Evolutionary conservation across 805 yeast species (phyloP).

Genomic region (Metschnikowia shivogae): DNA sequence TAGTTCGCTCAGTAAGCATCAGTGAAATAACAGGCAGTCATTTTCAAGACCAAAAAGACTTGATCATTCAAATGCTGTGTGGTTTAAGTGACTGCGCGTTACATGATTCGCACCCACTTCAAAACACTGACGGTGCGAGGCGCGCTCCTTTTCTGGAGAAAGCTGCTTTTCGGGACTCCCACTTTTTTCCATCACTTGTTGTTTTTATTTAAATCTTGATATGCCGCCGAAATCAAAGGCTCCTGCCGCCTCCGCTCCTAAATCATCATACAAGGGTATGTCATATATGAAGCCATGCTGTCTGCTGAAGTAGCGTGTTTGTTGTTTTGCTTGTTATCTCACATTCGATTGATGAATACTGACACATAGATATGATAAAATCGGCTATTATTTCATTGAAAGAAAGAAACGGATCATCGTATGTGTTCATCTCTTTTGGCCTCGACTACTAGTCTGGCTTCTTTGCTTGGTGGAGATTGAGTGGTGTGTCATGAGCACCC

Average conservation of each 20-base stretch:
- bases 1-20: no score
- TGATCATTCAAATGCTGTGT: no score
- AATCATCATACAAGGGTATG: slow-evolving; percentile 17
- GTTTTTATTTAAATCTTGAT: neutral
- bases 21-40: neutral
- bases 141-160: slow-evolving; percentile 2
- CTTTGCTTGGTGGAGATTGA: no score
- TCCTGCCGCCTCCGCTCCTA: slow-evolving; percentile 7
- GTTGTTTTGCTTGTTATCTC: slow-evolving; percentile 1
- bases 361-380: slow-evolving; percentile 51
- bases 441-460: neutral
- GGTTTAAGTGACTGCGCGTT: neutral
- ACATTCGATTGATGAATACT: slow-evolving; percentile 7
- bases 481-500: no score
- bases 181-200: slow-evolving; percentile 1
- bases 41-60: neutral
- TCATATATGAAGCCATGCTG: neutral
- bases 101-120: slow-evolving; percentile 4
- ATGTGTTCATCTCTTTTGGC: slow-evolving; percentile 25
- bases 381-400: slow-evolving; percentile 68
- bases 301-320: neutral
- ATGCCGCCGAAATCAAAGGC: slow-evolving; percentile 16
- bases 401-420: slow-evolving; percentile 77
- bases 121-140: slow-evolving; percentile 4
- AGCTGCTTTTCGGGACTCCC: neutral